These are phyloP conservation scores for Corymbia citriodora DNA, from an alignment of 441 rosid species.

Conservation along the genomic window DNA sequence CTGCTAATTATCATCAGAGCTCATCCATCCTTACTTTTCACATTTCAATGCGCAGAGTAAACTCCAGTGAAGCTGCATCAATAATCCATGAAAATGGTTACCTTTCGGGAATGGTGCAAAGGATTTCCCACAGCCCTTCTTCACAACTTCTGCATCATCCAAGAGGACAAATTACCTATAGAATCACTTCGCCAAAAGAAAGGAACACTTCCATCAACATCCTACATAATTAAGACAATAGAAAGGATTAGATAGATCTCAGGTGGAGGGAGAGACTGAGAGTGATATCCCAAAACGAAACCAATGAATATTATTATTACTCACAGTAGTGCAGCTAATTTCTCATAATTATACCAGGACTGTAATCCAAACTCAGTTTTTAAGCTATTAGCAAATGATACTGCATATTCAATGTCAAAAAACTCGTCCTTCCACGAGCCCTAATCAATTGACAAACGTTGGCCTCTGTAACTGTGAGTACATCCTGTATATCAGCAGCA, in stretches of 20 bases:
- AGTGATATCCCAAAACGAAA: too few relatives aligned
- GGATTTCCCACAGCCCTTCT: background rate
- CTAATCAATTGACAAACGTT: too few relatives aligned
- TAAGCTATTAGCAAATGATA: too few relatives aligned
- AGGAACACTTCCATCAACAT: background rate
- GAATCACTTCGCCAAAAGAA: background rate
- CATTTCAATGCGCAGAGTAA: accelerated
- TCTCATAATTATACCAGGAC: too few relatives aligned
- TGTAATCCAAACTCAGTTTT: too few relatives aligned
- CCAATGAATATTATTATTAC: constrained; percentile 12
- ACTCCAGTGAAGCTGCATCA: accelerated
- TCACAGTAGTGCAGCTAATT: constrained; percentile 29
- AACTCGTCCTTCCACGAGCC: too few relatives aligned
- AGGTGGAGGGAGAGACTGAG: background rate
- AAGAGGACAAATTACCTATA: background rate
- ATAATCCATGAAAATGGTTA: accelerated
- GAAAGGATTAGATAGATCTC: background rate
- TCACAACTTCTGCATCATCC: background rate
- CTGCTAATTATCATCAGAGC: too few relatives aligned
- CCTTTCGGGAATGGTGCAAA: background rate
- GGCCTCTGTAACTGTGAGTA: too few relatives aligned
- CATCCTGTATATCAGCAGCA: too few relatives aligned
- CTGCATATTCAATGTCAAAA: too few relatives aligned
- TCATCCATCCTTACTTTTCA: too few relatives aligned
- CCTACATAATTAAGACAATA: background rate